Evolutionary conservation across 371 early-diverging fungal species (phyloP).

Genomic region (Capillidium heterosporum): DNA sequence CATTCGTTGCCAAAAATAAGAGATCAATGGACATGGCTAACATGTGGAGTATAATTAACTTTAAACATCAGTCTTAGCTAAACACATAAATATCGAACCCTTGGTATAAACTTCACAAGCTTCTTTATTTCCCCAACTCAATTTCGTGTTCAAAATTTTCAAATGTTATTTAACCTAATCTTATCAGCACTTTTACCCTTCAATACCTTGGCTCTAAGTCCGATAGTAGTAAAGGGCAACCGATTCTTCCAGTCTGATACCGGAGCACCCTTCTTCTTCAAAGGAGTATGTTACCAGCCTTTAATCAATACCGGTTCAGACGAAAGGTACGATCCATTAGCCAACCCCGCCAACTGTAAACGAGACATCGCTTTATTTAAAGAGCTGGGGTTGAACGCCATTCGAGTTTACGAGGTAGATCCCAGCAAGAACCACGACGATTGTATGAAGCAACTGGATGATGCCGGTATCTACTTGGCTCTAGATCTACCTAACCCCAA

Average conservation of each 20-base stretch:
- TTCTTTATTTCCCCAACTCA: too few species aligned
- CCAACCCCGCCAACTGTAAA: slow-evolving; percentile 34
- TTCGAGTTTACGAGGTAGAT: slow-evolving; percentile 55
- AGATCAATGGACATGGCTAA: too few species aligned
- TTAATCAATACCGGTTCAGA: slow-evolving; percentile 22
- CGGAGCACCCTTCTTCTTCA: slow-evolving; percentile 56
- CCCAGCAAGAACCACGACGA: slow-evolving; percentile 45
- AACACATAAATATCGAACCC: too few species aligned
- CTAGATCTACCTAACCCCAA: slow-evolving; percentile 45
- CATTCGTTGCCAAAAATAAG: too few species aligned
- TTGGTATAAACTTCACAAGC: too few species aligned
- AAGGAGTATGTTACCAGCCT: slow-evolving; percentile 66
- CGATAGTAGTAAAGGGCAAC: slow-evolving; percentile 43
- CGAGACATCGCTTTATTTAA: slow-evolving; percentile 48
- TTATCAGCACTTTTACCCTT: too few species aligned
- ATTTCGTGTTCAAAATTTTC: too few species aligned
- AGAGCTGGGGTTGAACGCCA: slow-evolving; percentile 45
- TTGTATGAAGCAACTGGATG: slow-evolving; percentile 52
- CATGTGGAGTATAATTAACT: too few species aligned
- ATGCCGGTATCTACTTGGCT: slow-evolving; percentile 48
- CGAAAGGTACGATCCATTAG: slow-evolving; percentile 53
- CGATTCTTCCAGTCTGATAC: slow-evolving; percentile 52
- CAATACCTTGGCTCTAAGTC: slow-evolving; percentile 20
- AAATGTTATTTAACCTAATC: too few species aligned
- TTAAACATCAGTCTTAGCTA: too few species aligned